Evolutionary conservation across 2,329 filamentous ascomycete genomes (phyloP).

Genomic region (Thielaviopsis ethacetica): DNA sequence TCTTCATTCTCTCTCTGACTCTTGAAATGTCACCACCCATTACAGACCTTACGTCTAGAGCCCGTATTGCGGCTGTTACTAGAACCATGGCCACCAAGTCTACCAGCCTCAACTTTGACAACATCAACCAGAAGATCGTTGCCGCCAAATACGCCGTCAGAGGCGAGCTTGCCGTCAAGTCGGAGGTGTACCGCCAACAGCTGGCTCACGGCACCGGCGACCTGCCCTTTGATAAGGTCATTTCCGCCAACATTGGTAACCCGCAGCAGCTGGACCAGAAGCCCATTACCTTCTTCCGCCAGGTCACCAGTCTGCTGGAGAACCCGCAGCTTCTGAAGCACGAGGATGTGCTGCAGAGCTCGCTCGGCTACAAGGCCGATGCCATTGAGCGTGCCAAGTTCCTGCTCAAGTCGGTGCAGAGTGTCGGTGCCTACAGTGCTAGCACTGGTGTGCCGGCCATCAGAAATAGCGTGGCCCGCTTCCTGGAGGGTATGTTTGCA

Average conservation of each 20-base stretch:
- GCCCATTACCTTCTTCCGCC: conserved; percentile 97
- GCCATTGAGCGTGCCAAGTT: conserved; percentile 69
- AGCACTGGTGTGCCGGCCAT: conserved; percentile 79
- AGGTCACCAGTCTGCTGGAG: conserved; percentile 85
- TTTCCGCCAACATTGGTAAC: conserved; percentile 97
- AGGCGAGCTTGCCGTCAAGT: conserved; percentile 85
- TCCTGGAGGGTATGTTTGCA: conserved; percentile 60
- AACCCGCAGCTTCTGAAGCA: conserved; percentile 75
- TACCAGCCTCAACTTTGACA: conserved; percentile 52
- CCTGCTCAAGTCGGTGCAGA: conserved; percentile 69
- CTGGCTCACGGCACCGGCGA: conserved; percentile 38
- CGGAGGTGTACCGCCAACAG: conserved; percentile 71
- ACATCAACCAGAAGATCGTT: conserved; percentile 83
- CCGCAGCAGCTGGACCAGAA: conserved; percentile 98
- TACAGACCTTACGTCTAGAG: conserved; percentile 4
- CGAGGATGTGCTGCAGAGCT: conserved; percentile 57
- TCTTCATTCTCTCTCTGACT: not conserved
- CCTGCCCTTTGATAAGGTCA: conserved; percentile 78
- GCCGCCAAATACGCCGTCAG: conserved; percentile 91
- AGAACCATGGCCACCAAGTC: conserved; percentile 21
- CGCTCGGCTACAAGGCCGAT: conserved; percentile 77
- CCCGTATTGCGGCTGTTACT: not conserved
- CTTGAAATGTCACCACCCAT: conserved; percentile 1
- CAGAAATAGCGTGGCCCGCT: conserved; percentile 76
- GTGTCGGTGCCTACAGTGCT: conserved; percentile 91